Conservation (phyloP, 345 rosid genomes). For the Hibiscus trionum region DNA sequence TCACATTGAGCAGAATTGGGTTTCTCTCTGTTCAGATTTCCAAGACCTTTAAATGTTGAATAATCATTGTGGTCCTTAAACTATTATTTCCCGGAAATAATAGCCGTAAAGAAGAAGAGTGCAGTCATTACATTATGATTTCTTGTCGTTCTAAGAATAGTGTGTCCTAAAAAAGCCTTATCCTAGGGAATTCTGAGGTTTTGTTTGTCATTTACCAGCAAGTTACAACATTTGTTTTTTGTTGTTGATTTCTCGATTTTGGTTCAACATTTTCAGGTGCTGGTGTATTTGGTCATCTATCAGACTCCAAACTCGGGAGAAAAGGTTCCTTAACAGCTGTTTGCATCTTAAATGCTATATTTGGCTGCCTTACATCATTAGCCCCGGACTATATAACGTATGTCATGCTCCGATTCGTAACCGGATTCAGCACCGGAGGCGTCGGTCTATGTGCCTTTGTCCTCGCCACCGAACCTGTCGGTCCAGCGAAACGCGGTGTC, state of each 20-base stretch:
- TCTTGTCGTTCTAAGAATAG: too few relatives aligned
- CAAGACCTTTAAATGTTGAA: background rate
- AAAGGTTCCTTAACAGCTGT: slow-evolving; percentile 82
- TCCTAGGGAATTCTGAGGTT: too few relatives aligned
- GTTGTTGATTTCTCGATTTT: background rate
- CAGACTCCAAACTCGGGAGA: slow-evolving; percentile 83
- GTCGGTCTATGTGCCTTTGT: slow-evolving; percentile 84
- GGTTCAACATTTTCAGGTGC: slow-evolving; percentile 48
- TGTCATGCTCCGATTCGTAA: slow-evolving; percentile 55
- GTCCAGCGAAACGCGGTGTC: slow-evolving; percentile 71
- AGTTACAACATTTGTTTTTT: too few relatives aligned
- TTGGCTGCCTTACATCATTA: slow-evolving; percentile 67
- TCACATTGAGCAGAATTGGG: too few relatives aligned
- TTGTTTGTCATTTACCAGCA: too few relatives aligned
- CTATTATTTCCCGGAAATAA: too few relatives aligned
- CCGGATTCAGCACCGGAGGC: slow-evolving; percentile 92
- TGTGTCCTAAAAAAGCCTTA: too few relatives aligned
- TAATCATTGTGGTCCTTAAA: too few relatives aligned
- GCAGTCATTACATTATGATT: too few relatives aligned
- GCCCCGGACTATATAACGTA: slow-evolving; percentile 67
- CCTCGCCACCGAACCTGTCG: slow-evolving; percentile 77
- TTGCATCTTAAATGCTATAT: slow-evolving; percentile 58
- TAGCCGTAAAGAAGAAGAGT: too few relatives aligned
- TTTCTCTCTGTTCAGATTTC: background rate
- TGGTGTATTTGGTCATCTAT: slow-evolving; percentile 83